phyloP scores from a whole-genome alignment of 495 filamentous ascomycete species.

The Penicillium ucsense region DNA sequence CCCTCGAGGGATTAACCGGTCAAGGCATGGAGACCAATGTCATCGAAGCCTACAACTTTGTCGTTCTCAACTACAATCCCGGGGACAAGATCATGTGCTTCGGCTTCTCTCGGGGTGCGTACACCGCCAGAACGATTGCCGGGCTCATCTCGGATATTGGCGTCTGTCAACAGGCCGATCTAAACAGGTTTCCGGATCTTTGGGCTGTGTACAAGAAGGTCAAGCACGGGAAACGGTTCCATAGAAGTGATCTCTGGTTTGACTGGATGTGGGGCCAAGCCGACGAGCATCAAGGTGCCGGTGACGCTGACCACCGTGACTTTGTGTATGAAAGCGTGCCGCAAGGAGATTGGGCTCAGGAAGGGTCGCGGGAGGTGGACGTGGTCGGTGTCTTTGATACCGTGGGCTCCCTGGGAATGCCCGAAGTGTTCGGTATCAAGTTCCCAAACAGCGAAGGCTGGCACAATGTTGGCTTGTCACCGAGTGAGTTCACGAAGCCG shows the following conservation, averaged over 20 bases:
- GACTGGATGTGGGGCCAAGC: constrained; percentile 14
- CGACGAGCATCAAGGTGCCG: constrained; percentile 14
- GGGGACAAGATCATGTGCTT: constrained; percentile 52
- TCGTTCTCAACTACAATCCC: constrained; percentile 32
- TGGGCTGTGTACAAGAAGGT: constrained; percentile 39
- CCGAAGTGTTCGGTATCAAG: constrained; percentile 13
- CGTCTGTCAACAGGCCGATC: constrained; percentile 27
- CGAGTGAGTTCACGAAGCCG: constrained; percentile 5
- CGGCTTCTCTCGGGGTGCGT: constrained; percentile 52
- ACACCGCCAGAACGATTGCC: constrained; percentile 46
- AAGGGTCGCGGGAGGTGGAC: constrained; percentile 26
- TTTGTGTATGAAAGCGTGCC: constrained; percentile 4
- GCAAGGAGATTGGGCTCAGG: constrained; percentile 9
- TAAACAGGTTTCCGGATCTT: constrained; percentile 35
- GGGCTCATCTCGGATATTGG: constrained; percentile 46
- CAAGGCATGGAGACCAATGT: constrained; percentile 12
- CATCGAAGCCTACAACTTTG: constrained; percentile 18
- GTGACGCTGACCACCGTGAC: constrained; percentile 1
- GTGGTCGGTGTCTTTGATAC: constrained; percentile 53
- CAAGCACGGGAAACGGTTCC: constrained; percentile 13
- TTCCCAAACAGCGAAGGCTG: constrained; percentile 7
- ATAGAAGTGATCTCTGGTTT: constrained; percentile 11
- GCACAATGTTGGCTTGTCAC: constrained; percentile 11
- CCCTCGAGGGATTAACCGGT: constrained; percentile 12
- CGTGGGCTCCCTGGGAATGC: constrained; percentile 33